Conservation (phyloP, 495 filamentous ascomycete genomes). For the Penicillium longicatenatum region DNA sequence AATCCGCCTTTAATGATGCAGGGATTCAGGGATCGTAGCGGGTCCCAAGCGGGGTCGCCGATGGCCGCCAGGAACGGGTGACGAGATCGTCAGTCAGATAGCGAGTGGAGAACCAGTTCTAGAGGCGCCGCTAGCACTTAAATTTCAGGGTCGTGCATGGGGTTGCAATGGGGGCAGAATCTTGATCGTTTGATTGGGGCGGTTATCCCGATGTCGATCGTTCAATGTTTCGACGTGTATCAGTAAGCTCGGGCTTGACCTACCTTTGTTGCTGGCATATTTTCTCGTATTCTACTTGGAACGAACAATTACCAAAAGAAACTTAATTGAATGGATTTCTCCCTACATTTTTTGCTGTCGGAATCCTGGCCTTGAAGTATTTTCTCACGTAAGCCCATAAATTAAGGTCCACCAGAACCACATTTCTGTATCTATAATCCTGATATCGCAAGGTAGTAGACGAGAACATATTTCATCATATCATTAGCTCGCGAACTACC, state of each 20-base stretch:
- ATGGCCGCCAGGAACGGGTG: background rate
- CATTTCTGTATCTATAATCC: background rate
- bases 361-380: no score
- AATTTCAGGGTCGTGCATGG: slow-evolving; percentile 12
- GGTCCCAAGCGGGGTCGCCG: background rate
- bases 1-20: background rate
- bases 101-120: background rate
- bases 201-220: background rate
- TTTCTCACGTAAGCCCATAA: background rate
- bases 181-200: slow-evolving; percentile 10
- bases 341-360: no score
- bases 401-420: background rate
- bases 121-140: background rate
- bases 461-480: background rate
- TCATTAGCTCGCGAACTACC: background rate
- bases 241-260: background rate
- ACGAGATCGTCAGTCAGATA: background rate
- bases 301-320: no score
- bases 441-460: background rate
- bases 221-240: background rate
- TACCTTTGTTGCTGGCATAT: background rate
- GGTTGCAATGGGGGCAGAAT: slow-evolving; percentile 15
- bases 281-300: no score
- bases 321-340: background rate
- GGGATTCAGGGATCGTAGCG: background rate